Evolutionary conservation across 495 filamentous ascomycete species (phyloP).

Genomic region (Annulohypoxylon moriforme): DNA sequence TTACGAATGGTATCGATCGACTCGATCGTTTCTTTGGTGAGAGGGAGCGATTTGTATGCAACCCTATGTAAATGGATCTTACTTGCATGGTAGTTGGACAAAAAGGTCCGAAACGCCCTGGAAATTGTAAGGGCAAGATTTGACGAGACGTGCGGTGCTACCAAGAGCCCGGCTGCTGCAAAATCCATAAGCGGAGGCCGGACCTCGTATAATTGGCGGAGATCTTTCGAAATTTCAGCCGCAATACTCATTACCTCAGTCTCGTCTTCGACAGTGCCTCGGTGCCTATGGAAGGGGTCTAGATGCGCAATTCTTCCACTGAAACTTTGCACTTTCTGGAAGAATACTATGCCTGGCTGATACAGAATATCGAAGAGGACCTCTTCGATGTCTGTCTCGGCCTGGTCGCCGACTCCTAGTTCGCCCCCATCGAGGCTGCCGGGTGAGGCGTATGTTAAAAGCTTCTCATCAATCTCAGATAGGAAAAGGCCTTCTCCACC

Average conservation of each 20-base stretch:
- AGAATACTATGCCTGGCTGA: constrained; percentile 51
- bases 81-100: constrained; percentile 56
- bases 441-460: constrained; percentile 32
- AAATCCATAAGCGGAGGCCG: constrained; percentile 57
- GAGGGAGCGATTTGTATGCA: constrained; percentile 55
- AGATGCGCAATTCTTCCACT: constrained; percentile 52
- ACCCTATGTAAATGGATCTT: constrained; percentile 59
- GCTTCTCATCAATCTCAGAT: constrained; percentile 44
- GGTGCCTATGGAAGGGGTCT: constrained; percentile 51
- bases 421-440: constrained; percentile 30
- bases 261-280: constrained; percentile 54
- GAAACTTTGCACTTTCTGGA: constrained; percentile 52
- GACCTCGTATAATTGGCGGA: constrained; percentile 51
- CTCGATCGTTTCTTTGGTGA: constrained; percentile 49
- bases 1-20: constrained; percentile 51
- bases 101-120: constrained; percentile 53
- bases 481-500: constrained; percentile 55
- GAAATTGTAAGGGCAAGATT: constrained; percentile 53
- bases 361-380: constrained; percentile 49
- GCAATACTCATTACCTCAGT: constrained; percentile 53
- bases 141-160: constrained; percentile 51
- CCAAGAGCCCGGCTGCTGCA: constrained; percentile 53
- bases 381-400: constrained; percentile 48
- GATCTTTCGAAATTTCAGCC: constrained; percentile 51
- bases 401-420: constrained; percentile 12